A percentile compares a stretch with the other conserved stretches of the same genome.
These are phyloP conservation scores for Zygotorulaspora mrakii DNA, from an alignment of 1,139 yeast genomes.

Conservation along the genomic window DNA sequence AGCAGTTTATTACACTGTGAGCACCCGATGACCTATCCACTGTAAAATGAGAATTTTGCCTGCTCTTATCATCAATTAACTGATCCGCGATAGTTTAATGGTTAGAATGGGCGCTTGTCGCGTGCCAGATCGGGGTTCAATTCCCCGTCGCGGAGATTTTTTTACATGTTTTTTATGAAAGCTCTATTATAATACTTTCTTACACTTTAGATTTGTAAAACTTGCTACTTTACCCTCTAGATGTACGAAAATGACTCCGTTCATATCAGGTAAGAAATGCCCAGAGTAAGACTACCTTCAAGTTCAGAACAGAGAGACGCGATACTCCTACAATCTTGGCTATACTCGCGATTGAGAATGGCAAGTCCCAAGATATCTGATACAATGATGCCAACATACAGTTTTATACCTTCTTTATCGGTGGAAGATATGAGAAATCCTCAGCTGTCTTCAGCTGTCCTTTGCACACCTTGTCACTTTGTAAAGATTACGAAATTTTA, in stretches of 20 bases:
- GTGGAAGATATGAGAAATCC: constrained; percentile 12
- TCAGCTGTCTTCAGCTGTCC: constrained; percentile 11
- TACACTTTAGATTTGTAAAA: too few species aligned
- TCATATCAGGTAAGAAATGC: constrained; percentile 6
- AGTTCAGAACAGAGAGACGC: constrained; percentile 12
- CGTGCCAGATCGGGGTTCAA: constrained; percentile 41
- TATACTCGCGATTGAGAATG: constrained; percentile 12
- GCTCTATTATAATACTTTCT: too few species aligned
- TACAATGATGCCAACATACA: constrained; percentile 4
- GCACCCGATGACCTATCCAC: too few species aligned
- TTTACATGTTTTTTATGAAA: too few species aligned
- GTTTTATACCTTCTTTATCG: constrained; percentile 15
- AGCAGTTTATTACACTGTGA: too few species aligned
- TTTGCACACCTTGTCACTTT: constrained; percentile 20
- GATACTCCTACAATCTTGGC: constrained; percentile 22
- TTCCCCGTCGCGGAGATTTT: constrained; percentile 40
- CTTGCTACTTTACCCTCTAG: too few species aligned
- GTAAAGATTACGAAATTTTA: constrained; percentile 25
- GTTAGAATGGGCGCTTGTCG: constrained; percentile 41
- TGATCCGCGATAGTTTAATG: constrained; percentile 39
- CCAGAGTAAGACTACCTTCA: constrained; percentile 10
- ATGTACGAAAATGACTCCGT: too few species aligned
- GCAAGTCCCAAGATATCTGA: neutral
- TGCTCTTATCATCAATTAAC: too few species aligned
- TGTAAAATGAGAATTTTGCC: too few species aligned